Base-by-base conservation (phyloP, 2,329 filamentous ascomycete genomes). In the Colletotrichum aenigma region DNA sequence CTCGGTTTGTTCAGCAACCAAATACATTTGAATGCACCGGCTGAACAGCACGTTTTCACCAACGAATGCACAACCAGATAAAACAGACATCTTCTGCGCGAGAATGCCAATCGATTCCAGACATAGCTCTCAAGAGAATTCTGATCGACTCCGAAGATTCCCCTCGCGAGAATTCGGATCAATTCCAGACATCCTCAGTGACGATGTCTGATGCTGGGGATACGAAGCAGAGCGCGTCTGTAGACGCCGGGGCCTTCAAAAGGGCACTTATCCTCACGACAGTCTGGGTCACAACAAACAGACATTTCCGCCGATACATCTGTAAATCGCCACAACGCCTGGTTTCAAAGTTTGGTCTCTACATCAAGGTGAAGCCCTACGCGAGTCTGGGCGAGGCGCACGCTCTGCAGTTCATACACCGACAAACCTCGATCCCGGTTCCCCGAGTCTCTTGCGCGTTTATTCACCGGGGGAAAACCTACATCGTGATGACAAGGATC, bases 361-460 rank as follows among this genome's bases (percentile, higher is more conserved):
- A 77, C 52, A 77, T 87, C 77, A 87, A 86, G 77, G 80, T 79
- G 18, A 84, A 81, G 13, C 71, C 68, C 34, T 77, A 66, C 58
- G 77, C 80, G 12, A 80, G 82, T 56, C 80, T 87, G 9, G 79
- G 83, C 8, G 85, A 88, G 79, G 86, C 83, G 32, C 79, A 80
- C 52, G 80, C 86, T 4, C 86, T 89, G 81, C 77, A 81, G 28
- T 87, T 84, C 65, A 76, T 89, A 62, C 81, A 83, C 7, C 62
- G 80, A 16, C 81, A 87, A 66, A 89, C 87, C 6, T 81, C 81
- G 3, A 82, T 89, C 30, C 87, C 86, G 7, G 85, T 89, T 2
- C 87, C 88, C 3, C 82, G 83, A 28, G 81, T 89, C 2, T 81
- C 86, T 76, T 86, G 80, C 75, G 82, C 86, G 15, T 88, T 88